Base-by-base conservation (phyloP, 352 stramenopile genomes). In the Phytophthora pini region DNA sequence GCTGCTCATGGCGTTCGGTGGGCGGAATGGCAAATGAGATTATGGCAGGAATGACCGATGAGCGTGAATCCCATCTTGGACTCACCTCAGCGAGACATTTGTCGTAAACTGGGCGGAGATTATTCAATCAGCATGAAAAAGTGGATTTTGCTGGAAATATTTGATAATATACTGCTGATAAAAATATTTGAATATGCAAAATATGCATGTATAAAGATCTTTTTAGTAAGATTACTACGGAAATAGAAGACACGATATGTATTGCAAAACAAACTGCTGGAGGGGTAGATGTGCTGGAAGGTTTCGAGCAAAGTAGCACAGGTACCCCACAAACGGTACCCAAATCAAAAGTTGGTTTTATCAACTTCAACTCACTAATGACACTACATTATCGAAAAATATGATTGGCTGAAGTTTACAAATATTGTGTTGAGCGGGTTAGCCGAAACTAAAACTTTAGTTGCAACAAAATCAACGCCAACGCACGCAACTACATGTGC, bases 11-110 rank as follows among this genome's bases (percentile, higher is more conserved):
- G 26, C 20, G 15, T 15, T 38, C 31, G 38, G n/a, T 58, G 41
- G 11, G 47, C 44, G 9, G 39, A 53, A 45, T 44, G 27, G 32
- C 52, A 31, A 72, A 39, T 67, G 57, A 67, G 64, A 68, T 67
- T 58, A 60, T 67, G 48, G 10, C 63, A 47, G 29, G 26, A 47
- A 32, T 9, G 5, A 29, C 13, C 22, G 4, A 36, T 46, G 48
- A 60, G 20, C 29, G 12, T 36, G 32, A 24, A 59, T 38, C 54
- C 46, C 56, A 70, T 56, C 39, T 11, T 43, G 54, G 46, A 56
- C 43, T 50, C 55, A 48, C 11, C 43, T 45, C 4, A n/a, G 27
- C 32, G 41, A 12, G 15, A 60, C 58, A 54, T 38, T 38, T 55
- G 46, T 29, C 44, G 53, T 58, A 66, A 60, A 59, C 39, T 59